Evolutionary conservation across 495 filamentous ascomycete species (phyloP).

Genomic region (Tricharina praecox): DNA sequence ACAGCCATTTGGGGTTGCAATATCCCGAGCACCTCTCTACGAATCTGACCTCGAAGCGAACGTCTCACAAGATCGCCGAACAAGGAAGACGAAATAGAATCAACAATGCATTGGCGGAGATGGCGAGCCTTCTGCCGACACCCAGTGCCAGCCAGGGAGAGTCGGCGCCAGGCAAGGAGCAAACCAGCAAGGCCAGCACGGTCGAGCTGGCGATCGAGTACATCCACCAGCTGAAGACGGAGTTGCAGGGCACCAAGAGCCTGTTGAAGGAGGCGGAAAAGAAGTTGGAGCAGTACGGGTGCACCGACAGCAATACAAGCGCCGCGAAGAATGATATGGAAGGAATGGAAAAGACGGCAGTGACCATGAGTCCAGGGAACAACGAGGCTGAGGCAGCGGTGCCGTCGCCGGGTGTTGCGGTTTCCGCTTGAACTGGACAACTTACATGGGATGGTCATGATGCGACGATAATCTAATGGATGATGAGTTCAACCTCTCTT

Average conservation of each 20-base stretch:
- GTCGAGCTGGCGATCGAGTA: slow-evolving; percentile 94
- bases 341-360: no score
- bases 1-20: slow-evolving; percentile 56
- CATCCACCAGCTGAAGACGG: slow-evolving; percentile 66
- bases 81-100: slow-evolving; percentile 90
- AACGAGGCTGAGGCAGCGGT: no score
- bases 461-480: no score
- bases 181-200: slow-evolving; percentile 73
- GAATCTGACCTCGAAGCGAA: slow-evolving; percentile 87
- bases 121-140: slow-evolving; percentile 60
- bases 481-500: no score
- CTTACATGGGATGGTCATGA: no score
- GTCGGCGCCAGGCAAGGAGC: slow-evolving; percentile 7
- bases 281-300: slow-evolving; percentile 1
- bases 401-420: no score
- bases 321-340: no score
- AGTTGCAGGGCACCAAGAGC: slow-evolving; percentile 46
- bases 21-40: slow-evolving; percentile 84
- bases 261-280: slow-evolving; percentile 13
- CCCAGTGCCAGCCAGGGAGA: slow-evolving; percentile 19
- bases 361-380: no score
- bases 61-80: slow-evolving; percentile 93
- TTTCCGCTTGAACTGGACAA: no score
- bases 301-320: no score
- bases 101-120: slow-evolving; percentile 83